Evolutionary conservation across 2,329 filamentous ascomycete species (phyloP), one percentile per base, ranked within the genome.

Genomic region (Elsinoe batatas): DNA sequence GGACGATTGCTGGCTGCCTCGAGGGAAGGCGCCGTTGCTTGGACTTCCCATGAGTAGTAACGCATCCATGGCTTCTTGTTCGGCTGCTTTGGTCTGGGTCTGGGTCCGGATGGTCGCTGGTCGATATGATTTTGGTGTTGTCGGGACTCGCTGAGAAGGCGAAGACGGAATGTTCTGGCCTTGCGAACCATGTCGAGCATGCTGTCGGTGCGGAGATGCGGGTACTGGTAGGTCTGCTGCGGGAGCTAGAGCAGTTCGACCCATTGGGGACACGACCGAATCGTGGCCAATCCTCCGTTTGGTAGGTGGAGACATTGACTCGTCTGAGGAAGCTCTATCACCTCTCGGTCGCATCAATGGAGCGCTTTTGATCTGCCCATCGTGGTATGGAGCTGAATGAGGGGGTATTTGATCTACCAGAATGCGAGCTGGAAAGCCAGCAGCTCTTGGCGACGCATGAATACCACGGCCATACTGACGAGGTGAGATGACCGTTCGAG

Each of bases 1-100:
- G 12, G 53, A 55, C n/a, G 53, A 55, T 32, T 46, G 42, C 33
- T 44, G 42, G 32, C 42, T 44, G n/a, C 53, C 40, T n/a, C 22
- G 12, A n/a, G 53, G 53, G 32, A 55, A 55, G n/a, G 42, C 53
- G 12, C 51, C 51, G 13, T 54, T 40, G 36, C 51, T 54, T 2
- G 53, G 53, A 47, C 53, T 55, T 64, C 87, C 89, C 82, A 93
- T 86, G 64, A 91, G 90, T 22, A 91, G 74, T 20, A 93, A 71
- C 0, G 86, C 85, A 65, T 91, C 87, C 46, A 91, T 82, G 5
- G 88, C 88, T 63, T 91, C 88, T 64, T 90, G 86, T 65, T 93
- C 88, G 53, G 74, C 76, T 59, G 86, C 80, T 7, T 80, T 73
- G 18, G 82, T 82, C 60, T 87, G 84, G 56, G 83, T 84, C 0